These are phyloP conservation scores for Linaria vulgaris DNA, from an alignment of 257 asterid genomes.

Conservation along the genomic window DNA sequence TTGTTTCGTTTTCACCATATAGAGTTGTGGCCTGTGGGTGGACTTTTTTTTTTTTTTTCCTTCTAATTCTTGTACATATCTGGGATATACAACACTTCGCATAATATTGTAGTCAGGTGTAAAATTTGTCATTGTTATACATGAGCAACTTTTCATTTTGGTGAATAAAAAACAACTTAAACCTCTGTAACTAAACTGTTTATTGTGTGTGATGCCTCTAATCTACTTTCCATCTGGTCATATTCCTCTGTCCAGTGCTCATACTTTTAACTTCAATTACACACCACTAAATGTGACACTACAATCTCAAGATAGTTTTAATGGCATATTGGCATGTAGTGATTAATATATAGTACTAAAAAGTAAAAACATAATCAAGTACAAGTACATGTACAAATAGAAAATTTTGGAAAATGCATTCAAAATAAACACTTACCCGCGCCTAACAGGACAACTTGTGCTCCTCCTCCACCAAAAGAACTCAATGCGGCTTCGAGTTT, in stretches of 20 bases:
- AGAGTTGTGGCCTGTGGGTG: too few species aligned
- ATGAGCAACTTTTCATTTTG: neutral
- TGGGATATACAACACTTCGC: too few species aligned
- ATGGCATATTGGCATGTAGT: neutral
- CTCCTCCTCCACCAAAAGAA: slow-evolving; percentile 56
- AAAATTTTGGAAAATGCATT: slow-evolving; percentile 14
- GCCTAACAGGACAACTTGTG: slow-evolving; percentile 95
- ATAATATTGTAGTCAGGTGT: neutral
- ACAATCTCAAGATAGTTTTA: neutral
- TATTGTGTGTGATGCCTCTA: neutral
- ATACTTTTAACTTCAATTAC: neutral
- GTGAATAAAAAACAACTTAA: slow-evolving; percentile 8
- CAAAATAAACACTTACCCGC: slow-evolving; percentile 59
- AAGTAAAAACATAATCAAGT: too few species aligned
- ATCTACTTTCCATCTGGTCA: neutral
- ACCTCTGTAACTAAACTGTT: neutral
- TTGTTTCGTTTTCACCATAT: neutral
- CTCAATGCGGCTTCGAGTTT: slow-evolving; percentile 78
- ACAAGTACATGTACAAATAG: too few species aligned
- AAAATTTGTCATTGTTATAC: neutral
- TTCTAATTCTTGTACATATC: too few species aligned
- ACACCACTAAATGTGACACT: neutral
- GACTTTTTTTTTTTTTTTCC: too few species aligned
- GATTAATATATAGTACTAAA: neutral
- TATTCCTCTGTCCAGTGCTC: neutral